Base-by-base conservation (phyloP, 305 asterid species). In the Lippia alba region DNA sequence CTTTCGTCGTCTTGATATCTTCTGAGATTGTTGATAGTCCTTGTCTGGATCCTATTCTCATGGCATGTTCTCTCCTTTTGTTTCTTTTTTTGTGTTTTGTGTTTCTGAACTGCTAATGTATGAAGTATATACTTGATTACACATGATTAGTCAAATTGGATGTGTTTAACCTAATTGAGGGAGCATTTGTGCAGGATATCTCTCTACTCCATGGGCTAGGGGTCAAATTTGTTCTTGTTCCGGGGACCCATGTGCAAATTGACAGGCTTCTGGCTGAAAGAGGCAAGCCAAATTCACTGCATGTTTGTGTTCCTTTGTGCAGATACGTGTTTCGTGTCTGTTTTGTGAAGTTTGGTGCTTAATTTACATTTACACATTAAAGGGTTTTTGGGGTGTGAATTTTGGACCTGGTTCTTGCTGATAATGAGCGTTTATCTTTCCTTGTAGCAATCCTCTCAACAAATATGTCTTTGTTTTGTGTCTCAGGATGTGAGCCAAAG, bases 1-100 rank as follows among this genome's bases (percentile, higher is more conserved):
- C 89, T 64, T 92, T 92, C 70, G 96, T 92, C 40, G 84, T 88
- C 54, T 62, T 90, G 8, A 74, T 90, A 32, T 87, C 97, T 24
- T 83, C 97, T 63, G 96, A 91, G 77, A 85, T 87, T 77, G 77
- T 88, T 67, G 94, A 83, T 76, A 83, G 92, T 80, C 84, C 86
- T 63, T 75, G 84, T 78, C 83, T 90, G 83, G 96, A 88, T 85
- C 85, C 74, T 53, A 83, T 86, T 78, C 85, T 91, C 69, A 87
- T 82, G 96, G 97, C 82, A 84, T 54, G 91, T 77, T 50, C 30
- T 44, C 32, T 72, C 64, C 32, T 18, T 33, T 51, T 44, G 1
- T 4, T 44, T 5, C 14, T 20, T n/a, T 70, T 18, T 39, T 19
- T 30, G 0, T 18, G 9, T 59, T 45, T 56, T 70, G 55, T 20